Base-by-base conservation (phyloP, 129 eudicot genomes). In the Flaveria sonorensis region DNA sequence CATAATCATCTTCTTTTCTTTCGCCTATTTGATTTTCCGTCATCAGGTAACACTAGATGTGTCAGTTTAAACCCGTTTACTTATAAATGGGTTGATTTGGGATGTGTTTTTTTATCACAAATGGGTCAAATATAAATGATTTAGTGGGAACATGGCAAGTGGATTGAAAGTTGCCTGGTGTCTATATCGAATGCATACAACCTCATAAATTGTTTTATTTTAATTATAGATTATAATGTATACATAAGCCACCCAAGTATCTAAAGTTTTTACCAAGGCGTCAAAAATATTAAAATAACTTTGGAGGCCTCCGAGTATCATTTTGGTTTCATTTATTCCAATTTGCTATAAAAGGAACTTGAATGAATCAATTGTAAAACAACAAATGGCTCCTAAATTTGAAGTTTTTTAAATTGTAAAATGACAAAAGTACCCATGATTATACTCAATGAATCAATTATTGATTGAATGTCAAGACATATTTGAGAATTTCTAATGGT, bases 1-100 rank as follows among this genome's bases (percentile, higher is more conserved):
- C 88, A 88, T 92, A 42, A 74, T 92, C 63, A 42, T 88, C 84
- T 92, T 92, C 80, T 92, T 92, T 56, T 96, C 92, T 32, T 92
- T 92, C 45, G 79, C 93, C 42, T 92, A 88, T 75, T 57, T 92
- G 55, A 88, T 92, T 81, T 92, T 84, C 57, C 97, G 97, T 60
- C 97, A 92, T 80, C 97, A 92, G 97, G 97, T 92, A 92, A 73
- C 69, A 3, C 36, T 43, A 24, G 43, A 39, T n/a, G 57, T 24
- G 15, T 10, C 40, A 10, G 10, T 26, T 28, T 16, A 8, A 21
- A 30, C 48, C 48, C 21, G 15, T 51, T 50, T 28, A 9, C 47
- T 26, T 51, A 51, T 26, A 18, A 68, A 43, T 9, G 9, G 21
- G 26, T 70, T 14, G 16, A 13, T 46, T 69, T 13, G 73, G 55